Evolutionary conservation across 2,329 filamentous ascomycete species (phyloP).

Genomic region (Paraphaeosphaeria minitans): DNA sequence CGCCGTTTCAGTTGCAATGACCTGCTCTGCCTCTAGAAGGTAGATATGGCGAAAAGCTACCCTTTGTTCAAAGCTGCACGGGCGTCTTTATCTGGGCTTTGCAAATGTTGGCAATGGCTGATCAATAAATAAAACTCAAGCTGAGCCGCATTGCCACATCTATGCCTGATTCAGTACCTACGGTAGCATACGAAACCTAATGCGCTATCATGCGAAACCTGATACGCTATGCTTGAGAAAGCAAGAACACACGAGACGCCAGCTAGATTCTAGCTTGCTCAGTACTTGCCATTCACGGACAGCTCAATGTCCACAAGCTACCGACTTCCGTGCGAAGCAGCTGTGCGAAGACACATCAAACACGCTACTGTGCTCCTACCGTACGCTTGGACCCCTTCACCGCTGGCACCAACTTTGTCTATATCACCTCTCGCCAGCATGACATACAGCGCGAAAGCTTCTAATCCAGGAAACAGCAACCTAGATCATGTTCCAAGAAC

Average conservation of each 20-base stretch:
- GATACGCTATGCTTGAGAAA: not conserved
- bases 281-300: not conserved
- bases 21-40: not conserved
- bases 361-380: constrained; percentile 2
- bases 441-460: not conserved
- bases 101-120: constrained; percentile 9
- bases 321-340: constrained; percentile 1
- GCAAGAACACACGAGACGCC: not conserved
- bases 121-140: constrained; percentile 1
- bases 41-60: not conserved
- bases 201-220: not conserved
- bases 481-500: not conserved
- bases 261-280: not conserved
- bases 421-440: not conserved
- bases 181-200: not conserved
- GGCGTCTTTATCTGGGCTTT: not conserved
- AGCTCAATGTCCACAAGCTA: not conserved
- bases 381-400: not conserved
- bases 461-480: not conserved
- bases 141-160: constrained; percentile 5
- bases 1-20: constrained; percentile 4
- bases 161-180: not conserved
- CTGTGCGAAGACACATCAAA: not conserved
- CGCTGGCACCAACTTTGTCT: constrained; percentile 3
- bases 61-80: not conserved